Base-by-base conservation (phyloP, 768 basidiomycete species). In the Trametes maxima region DNA sequence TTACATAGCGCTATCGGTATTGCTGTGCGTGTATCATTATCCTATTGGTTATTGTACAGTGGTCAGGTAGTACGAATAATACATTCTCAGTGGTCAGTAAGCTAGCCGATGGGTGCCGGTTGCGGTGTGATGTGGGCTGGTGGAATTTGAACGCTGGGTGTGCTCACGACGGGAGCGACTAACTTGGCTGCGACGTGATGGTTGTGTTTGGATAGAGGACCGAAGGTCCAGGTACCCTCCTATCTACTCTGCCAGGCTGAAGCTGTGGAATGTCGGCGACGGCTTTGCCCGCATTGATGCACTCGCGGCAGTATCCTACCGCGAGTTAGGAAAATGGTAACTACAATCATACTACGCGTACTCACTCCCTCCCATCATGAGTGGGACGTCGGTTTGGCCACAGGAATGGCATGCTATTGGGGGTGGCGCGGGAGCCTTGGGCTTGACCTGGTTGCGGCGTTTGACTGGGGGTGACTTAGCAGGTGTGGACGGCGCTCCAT, bases 301-400 rank as follows among this genome's bases (percentile, higher is more conserved):
- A 90, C 12, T 82, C 80, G 21, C 88, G 82, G 73, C 89, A 91
- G 69, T 80, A 90, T 60, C 86, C 89, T 90, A 54, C 3, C 25
- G 48, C 14, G 35, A 16, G 24, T 57, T 11, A 53, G 36, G 3
- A 47, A 25, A 7, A 19, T 16, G 4, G 24, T 7, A 1, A n/a
- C 36, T 10, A 37, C 10, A 3, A 22, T 43, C 21, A 17, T 33
- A 12, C 1, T 0, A 21, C 16, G 5, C 28, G 5, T 24, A 80
- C 89, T 80, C 65, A 90, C 90, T 80, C 43, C 89, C 90, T 59
- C 88, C 88, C 70, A 86, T 78, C 54, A 90, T 83, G n/a, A 92
- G 77, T 7, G 90, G 90, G 14, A 91, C 89, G 67, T 89, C 87
- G 16, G 80, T 82, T 69, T 83, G 80, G 45, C 82, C 81, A 70